Evolutionary conservation across 306 rosid species (phyloP).

Genomic region (Hippophae rhamnoides): DNA sequence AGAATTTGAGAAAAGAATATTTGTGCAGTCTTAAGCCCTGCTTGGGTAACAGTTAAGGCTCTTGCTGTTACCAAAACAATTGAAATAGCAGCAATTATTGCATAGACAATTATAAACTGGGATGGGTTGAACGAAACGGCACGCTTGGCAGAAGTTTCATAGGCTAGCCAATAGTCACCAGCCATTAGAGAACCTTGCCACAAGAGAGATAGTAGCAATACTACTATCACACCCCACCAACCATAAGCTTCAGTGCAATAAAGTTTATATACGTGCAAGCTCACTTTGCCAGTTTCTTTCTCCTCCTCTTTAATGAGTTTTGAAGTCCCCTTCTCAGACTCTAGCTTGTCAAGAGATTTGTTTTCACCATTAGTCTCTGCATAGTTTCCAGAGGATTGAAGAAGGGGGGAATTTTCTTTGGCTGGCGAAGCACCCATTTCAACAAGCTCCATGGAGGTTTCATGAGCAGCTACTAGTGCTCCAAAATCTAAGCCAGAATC

Average conservation of each 20-base stretch:
- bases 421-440: slow-evolving; percentile 40
- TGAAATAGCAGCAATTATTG: slow-evolving; percentile 35
- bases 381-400: slow-evolving; percentile 21
- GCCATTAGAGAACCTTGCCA: slow-evolving; percentile 77
- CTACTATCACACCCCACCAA: slow-evolving; percentile 63
- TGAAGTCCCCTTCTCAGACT: slow-evolving; percentile 42
- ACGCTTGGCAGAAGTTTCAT: slow-evolving; percentile 61
- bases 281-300: slow-evolving; percentile 80
- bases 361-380: slow-evolving; percentile 43
- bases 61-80: slow-evolving; percentile 35
- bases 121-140: slow-evolving; percentile 40
- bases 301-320: slow-evolving; percentile 95
- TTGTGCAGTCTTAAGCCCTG: slow-evolving; percentile 78
- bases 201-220: slow-evolving; percentile 36
- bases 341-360: slow-evolving; percentile 39
- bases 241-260: slow-evolving; percentile 93
- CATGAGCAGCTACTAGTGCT: slow-evolving; percentile 82
- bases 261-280: slow-evolving; percentile 59
- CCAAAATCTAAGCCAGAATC: slow-evolving; percentile 62
- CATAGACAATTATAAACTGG: slow-evolving; percentile 52
- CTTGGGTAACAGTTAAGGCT: slow-evolving; percentile 29
- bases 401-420: slow-evolving; percentile 28
- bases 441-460: slow-evolving; percentile 88
- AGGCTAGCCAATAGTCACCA: slow-evolving; percentile 86
- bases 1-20: slow-evolving; percentile 69